Evolutionary conservation across 2,329 filamentous ascomycete genomes (phyloP).

Genomic region (Nemania diffusa): DNA sequence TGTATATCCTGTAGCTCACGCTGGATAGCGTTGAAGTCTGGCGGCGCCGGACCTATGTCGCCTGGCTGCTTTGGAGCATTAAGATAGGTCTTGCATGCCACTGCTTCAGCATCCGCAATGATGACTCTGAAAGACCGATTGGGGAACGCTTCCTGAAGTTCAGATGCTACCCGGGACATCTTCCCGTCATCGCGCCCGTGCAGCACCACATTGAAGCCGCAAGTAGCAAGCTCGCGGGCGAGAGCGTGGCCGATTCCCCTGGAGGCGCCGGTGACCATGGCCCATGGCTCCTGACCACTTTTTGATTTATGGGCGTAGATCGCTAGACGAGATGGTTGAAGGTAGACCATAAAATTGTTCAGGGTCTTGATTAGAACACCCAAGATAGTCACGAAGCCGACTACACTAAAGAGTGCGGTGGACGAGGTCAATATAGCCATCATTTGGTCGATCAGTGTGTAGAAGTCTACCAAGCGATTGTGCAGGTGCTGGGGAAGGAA

Average conservation of each 20-base stretch:
- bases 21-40: constrained; percentile 30
- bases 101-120: constrained; percentile 55
- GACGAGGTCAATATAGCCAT: no score
- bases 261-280: constrained; percentile 63
- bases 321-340: no score
- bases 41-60: not conserved
- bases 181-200: constrained; percentile 66
- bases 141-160: constrained; percentile 55
- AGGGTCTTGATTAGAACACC: no score
- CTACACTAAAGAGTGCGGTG: no score
- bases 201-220: constrained; percentile 66
- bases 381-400: no score
- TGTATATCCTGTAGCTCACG: constrained; percentile 49
- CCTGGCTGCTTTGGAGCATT: constrained; percentile 4
- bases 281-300: constrained; percentile 49
- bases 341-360: no score
- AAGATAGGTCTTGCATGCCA: constrained; percentile 25
- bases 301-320: no score
- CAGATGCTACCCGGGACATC: constrained; percentile 53
- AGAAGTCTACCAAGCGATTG: no score
- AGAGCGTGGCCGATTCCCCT: constrained; percentile 66
- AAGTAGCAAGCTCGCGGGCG: constrained; percentile 59
- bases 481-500: no score
- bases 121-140: constrained; percentile 52
- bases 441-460: no score